Base-by-base conservation (phyloP, 768 basidiomycete genomes). In the Serendipita indica region DNA sequence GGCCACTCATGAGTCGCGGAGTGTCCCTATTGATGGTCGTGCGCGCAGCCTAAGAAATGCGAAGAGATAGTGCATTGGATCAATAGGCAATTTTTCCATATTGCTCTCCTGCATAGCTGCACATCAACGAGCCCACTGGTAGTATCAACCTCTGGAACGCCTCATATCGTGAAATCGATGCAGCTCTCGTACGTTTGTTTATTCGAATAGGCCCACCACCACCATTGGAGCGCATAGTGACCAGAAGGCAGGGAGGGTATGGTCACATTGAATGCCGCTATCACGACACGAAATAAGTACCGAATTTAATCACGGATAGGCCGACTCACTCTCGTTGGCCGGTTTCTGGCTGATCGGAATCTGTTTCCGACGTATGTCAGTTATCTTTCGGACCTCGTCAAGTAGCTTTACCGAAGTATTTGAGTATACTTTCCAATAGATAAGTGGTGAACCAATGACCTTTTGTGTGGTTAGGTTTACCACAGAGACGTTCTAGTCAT, bases 131-230 rank as follows among this genome's bases (percentile, higher is more conserved):
- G n/a, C n/a, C n/a, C n/a, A n/a, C n/a, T n/a, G n/a, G n/a, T n/a
- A n/a, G n/a, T n/a, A n/a, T n/a, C n/a, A n/a, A n/a, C n/a, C n/a
- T n/a, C n/a, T n/a, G n/a, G n/a, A n/a, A n/a, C n/a, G 52, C 27
- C 30, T 33, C 16, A 25, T 0, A 35, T 35, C 7, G 41, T 46
- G 58, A 59, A 59, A 22, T 59, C 58, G 58, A 59, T 41, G 27
- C 58, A 59, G 43, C 43, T 59, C 18, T 59, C 58, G 58, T 59
- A 59, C 28, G 58, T 59, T 34, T 59, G 58, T 3, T 22, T 18
- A 20, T 60, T 60, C 14, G 33, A 20, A 10, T 28, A 35, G 1
- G 57, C 59, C 1, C 35, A 60, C 59, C 59, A 60, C 32, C 28
- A 60, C 59, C 58, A 59, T 41, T 56, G 52, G 33, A 59, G 43